phyloP scores from a whole-genome alignment of 208 protist species.

The Trypanosoma cruzi region DNA sequence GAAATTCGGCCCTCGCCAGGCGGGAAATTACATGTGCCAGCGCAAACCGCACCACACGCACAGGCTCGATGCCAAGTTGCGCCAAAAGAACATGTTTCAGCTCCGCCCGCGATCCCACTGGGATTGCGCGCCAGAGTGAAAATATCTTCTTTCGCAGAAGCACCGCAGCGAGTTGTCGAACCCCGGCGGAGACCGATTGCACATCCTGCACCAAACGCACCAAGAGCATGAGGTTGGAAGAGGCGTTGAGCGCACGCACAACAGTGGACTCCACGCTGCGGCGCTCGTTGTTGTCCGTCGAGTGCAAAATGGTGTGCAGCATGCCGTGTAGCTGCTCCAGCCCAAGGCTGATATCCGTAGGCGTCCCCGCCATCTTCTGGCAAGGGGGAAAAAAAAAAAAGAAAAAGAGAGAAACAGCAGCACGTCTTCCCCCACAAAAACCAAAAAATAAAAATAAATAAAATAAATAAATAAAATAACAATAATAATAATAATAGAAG shows the following conservation, averaged over 20 bases:
- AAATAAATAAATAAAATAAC: conserved; percentile 6
- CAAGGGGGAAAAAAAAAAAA: conserved; percentile 1
- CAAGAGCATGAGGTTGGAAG: conserved; percentile 48
- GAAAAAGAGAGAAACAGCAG: conserved; percentile 3
- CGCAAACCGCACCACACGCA: conserved; percentile 68
- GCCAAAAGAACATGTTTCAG: conserved; percentile 68
- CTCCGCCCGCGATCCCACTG: conserved; percentile 36
- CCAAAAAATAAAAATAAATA: not conserved
- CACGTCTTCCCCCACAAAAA: not conserved
- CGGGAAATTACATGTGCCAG: conserved; percentile 80
- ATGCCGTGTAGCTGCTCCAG: conserved; percentile 45
- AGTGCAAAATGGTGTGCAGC: conserved; percentile 54
- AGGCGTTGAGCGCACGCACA: conserved; percentile 40
- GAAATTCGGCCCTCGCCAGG: conserved; percentile 65
- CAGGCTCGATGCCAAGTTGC: conserved; percentile 63
- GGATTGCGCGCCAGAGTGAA: conserved; percentile 66
- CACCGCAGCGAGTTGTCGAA: conserved; percentile 82
- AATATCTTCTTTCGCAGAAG: conserved; percentile 83
- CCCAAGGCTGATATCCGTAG: not conserved
- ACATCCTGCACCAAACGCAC: conserved; percentile 50
- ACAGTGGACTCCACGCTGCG: conserved; percentile 53
- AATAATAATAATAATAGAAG: not conserved
- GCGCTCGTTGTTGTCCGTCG: conserved; percentile 70
- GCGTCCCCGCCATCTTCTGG: not conserved
- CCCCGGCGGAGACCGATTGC: conserved; percentile 38